phyloP scores from a whole-genome alignment of 768 basidiomycete species.

The Dacryopinax spathularia region DNA sequence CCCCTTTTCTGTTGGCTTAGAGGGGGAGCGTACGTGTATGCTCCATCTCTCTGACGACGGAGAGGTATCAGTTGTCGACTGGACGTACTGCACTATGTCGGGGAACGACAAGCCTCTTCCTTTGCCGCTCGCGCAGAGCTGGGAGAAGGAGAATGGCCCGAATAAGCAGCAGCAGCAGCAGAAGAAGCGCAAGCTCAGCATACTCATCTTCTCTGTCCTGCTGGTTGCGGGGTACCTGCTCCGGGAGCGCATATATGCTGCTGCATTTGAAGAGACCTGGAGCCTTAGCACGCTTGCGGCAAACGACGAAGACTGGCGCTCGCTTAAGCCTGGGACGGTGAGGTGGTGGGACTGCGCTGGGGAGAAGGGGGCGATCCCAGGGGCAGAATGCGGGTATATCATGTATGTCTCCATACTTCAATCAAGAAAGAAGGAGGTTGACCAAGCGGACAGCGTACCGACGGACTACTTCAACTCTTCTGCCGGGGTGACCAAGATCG shows the following conservation, averaged over 20 bases:
- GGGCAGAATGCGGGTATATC: neutral
- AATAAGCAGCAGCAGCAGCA: too few relatives aligned
- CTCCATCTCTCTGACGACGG: neutral
- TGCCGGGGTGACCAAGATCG: neutral
- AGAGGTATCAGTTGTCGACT: neutral
- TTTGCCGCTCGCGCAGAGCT: too few relatives aligned
- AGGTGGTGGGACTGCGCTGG: neutral
- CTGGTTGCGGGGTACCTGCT: neutral
- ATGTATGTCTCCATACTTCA: neutral
- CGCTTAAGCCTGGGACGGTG: neutral
- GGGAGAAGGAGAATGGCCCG: too few relatives aligned
- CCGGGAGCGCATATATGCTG: neutral
- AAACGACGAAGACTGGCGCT: neutral
- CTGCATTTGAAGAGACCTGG: too few relatives aligned
- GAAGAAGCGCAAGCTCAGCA: neutral
- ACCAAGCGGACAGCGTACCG: slow-evolving; percentile 1
- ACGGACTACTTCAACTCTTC: neutral
- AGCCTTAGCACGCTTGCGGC: too few relatives aligned
- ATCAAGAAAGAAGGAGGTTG: too few relatives aligned
- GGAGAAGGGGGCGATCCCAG: neutral
- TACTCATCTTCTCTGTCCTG: neutral
- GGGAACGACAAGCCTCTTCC: neutral
- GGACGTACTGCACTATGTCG: neutral
- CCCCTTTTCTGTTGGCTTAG: too few relatives aligned
- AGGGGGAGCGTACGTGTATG: neutral